Evolutionary conservation across 352 stramenopile species (phyloP).

Genomic region (Hyaloperonospora arabidopsidis): DNA sequence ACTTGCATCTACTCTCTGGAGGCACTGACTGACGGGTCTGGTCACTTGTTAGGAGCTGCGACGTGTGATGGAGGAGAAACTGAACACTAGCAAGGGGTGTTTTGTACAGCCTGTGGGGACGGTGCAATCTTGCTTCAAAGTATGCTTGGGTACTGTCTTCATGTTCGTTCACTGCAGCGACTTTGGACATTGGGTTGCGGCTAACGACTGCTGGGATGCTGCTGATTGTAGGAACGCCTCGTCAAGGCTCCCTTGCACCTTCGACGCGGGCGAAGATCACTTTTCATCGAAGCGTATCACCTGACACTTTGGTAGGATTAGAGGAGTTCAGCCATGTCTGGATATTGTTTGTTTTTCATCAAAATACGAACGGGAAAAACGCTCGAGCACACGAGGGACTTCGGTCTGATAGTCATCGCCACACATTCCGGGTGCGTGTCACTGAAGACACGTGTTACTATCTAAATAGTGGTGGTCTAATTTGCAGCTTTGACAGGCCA

Average conservation of each 20-base stretch:
- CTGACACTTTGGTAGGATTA: slow-evolving; percentile 62
- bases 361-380: slow-evolving; percentile 87
- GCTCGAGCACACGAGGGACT: slow-evolving; percentile 50
- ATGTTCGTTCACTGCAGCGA: background rate
- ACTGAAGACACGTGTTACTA: background rate
- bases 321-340: slow-evolving; percentile 82
- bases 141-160: slow-evolving; percentile 35
- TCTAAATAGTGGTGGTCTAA: background rate
- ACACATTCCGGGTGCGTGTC: slow-evolving; percentile 44
- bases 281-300: slow-evolving; percentile 76
- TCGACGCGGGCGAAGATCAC: slow-evolving; percentile 59
- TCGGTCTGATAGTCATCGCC: slow-evolving; percentile 60
- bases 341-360: slow-evolving; percentile 86
- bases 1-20: background rate
- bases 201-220: background rate
- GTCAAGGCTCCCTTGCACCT: slow-evolving; percentile 71
- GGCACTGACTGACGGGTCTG: slow-evolving; percentile 3
- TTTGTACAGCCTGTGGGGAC: slow-evolving; percentile 73
- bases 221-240: slow-evolving; percentile 51
- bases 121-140: slow-evolving; percentile 73
- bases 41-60: slow-evolving; percentile 45
- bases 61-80: slow-evolving; percentile 62
- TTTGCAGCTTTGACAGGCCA: slow-evolving; percentile 31
- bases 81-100: slow-evolving; percentile 65
- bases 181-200: background rate